A percentile compares a stretch with the other conserved stretches of the same genome.
Conservation (phyloP, 345 rosid species). For the Salix exigua region DNA sequence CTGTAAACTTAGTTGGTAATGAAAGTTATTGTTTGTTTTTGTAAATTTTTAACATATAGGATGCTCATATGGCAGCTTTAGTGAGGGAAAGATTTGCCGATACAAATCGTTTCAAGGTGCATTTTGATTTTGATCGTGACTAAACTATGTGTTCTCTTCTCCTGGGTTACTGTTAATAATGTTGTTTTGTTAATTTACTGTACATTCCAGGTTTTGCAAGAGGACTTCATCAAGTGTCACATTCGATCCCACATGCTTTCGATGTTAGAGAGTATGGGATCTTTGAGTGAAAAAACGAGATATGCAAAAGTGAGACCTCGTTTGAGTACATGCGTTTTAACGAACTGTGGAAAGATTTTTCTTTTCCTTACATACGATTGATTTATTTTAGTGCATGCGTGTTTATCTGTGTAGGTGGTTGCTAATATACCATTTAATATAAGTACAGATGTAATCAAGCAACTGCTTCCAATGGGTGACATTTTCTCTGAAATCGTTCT, state of each 20-base stretch:
- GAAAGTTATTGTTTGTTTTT: not conserved
- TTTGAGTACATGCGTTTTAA: not conserved
- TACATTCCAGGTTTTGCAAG: slow-evolving; percentile 61
- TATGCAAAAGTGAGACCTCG: slow-evolving; percentile 55
- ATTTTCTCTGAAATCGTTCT: slow-evolving; percentile 84
- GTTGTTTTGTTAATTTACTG: not conserved
- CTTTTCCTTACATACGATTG: not conserved
- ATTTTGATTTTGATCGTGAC: not conserved
- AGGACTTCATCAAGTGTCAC: slow-evolving; percentile 76
- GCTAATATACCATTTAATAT: slow-evolving; percentile 86
- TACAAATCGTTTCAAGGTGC: slow-evolving; percentile 55
- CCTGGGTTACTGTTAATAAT: not conserved
- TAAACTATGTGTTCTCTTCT: not conserved
- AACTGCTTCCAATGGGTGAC: slow-evolving; percentile 91
- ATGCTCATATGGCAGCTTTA: slow-evolving; percentile 76
- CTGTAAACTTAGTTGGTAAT: not conserved
- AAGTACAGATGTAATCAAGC: slow-evolving; percentile 77
- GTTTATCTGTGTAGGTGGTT: slow-evolving; percentile 55
- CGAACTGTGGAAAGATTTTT: not conserved
- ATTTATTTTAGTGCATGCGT: not conserved
- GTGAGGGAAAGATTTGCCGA: slow-evolving; percentile 64
- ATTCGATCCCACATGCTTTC: slow-evolving; percentile 60
- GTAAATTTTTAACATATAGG: slow-evolving; percentile 37
- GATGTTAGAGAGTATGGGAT: slow-evolving; percentile 35
- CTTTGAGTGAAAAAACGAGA: slow-evolving; percentile 22